Percentiles rank a stretch among this genome's conserved stretches.
Conservation (phyloP, 768 basidiomycete genomes). For the Xerocomellus amylosporus region DNA sequence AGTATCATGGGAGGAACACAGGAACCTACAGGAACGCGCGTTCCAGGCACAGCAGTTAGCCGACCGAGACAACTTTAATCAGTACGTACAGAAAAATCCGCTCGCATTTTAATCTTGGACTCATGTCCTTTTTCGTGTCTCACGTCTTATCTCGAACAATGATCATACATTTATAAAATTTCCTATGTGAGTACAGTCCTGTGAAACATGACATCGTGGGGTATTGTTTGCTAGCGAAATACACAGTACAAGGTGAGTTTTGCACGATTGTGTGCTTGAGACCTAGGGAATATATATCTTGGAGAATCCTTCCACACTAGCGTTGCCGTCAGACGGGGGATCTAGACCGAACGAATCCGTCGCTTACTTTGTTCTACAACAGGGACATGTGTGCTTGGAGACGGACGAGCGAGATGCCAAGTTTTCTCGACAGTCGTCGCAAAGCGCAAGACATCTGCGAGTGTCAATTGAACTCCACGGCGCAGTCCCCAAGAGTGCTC, state of each 20-base stretch:
- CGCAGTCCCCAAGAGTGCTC: conserved; percentile 16
- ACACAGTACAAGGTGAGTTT: conserved; percentile 2
- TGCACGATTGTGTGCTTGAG: not conserved
- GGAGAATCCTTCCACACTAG: conserved; percentile 35
- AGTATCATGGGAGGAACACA: not conserved
- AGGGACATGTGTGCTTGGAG: conserved; percentile 51
- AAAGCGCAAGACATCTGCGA: conserved; percentile 47
- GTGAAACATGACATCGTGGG: conserved; percentile 4
- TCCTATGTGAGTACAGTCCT: conserved; percentile 6
- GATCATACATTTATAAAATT: conserved; percentile 4
- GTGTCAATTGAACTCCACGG: not conserved
- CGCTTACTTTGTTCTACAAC: conserved; percentile 47
- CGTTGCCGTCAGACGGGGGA: not conserved
- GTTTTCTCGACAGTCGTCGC: conserved; percentile 54
- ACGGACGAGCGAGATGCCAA: conserved; percentile 48
- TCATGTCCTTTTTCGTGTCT: not conserved
- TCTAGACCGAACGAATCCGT: not conserved
- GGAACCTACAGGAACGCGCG: not conserved
- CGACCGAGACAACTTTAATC: no score
- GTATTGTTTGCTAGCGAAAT: conserved; percentile 13
- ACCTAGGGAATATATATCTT: conserved; percentile 35
- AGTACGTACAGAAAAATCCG: no score
- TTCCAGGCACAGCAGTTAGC: not conserved
- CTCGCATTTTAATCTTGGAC: no score
- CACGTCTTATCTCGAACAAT: not conserved